These are phyloP conservation scores for Amoeboradix gromovi DNA, from an alignment of 371 early-diverging fungal genomes.

Conservation along the genomic window DNA sequence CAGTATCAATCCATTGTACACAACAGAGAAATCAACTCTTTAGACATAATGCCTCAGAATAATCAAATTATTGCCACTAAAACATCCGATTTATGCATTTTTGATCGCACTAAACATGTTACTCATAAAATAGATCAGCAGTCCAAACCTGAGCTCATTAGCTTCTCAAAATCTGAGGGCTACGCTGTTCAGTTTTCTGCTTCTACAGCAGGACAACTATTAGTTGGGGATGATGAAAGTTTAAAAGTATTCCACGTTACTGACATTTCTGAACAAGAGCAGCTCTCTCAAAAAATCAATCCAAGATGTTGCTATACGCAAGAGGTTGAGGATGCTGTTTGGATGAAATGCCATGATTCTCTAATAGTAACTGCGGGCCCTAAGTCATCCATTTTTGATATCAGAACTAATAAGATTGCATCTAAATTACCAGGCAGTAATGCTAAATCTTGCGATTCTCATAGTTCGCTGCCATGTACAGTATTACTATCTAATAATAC, in stretches of 20 bases:
- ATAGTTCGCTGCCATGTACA: neutral
- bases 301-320: neutral
- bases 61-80: constrained; percentile 80
- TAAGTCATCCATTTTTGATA: neutral
- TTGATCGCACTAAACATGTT: constrained; percentile 74
- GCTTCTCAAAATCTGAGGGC: neutral
- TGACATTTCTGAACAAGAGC: neutral
- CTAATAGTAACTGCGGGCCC: neutral
- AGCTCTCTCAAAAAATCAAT: neutral
- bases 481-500: neutral
- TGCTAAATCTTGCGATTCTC: neutral
- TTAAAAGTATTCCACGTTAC: neutral
- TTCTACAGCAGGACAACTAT: neutral
- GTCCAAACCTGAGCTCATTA: neutral
- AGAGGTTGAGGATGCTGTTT: neutral
- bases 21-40: constrained; percentile 8
- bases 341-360: neutral
- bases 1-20: constrained; percentile 9
- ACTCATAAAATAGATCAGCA: neutral
- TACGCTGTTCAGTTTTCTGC: neutral
- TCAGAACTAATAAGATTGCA: neutral
- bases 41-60: constrained; percentile 44
- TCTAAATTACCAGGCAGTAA: neutral
- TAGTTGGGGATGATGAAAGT: neutral
- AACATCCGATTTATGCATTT: constrained; percentile 72